Percentiles rank a stretch among this genome's conserved stretches.
Conservation (phyloP, 768 basidiomycete genomes). For the Mycena crocata region DNA sequence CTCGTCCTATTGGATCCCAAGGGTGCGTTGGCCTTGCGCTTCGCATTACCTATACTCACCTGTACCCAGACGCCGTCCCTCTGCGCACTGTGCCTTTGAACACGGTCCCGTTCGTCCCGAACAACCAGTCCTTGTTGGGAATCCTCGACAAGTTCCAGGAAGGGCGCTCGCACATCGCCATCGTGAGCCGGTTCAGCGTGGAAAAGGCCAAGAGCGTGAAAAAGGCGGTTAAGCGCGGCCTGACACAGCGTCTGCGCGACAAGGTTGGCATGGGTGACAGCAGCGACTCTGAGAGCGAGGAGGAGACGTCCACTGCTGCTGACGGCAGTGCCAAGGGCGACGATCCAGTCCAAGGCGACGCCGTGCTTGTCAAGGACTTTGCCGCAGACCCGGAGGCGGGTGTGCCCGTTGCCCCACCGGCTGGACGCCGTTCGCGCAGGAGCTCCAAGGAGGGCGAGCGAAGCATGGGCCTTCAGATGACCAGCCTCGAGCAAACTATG, state of each 20-base stretch:
- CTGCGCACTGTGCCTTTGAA: conserved; percentile 86
- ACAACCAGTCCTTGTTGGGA: conserved; percentile 86
- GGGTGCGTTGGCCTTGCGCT: conserved; percentile 50
- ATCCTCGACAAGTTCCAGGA: conserved; percentile 93
- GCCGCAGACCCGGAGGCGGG: conserved; percentile 35
- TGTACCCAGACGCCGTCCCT: conserved; percentile 75
- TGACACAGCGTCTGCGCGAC: conserved; percentile 82
- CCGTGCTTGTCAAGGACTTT: conserved; percentile 42
- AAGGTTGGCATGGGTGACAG: conserved; percentile 81
- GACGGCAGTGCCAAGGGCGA: conserved; percentile 19
- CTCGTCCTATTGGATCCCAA: conserved; percentile 90
- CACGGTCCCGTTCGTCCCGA: conserved; percentile 87
- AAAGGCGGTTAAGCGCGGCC: conserved; percentile 82
- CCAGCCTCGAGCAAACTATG: conserved; percentile 67
- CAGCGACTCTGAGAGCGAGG: conserved; percentile 32
- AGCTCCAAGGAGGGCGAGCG: conserved; percentile 20
- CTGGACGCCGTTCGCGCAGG: conserved; percentile 3
- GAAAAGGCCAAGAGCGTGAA: conserved; percentile 84
- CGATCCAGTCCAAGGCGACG: conserved; percentile 33
- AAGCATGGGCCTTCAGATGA: conserved; percentile 36
- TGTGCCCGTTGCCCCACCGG: conserved; percentile 2
- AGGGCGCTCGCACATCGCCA: conserved; percentile 93
- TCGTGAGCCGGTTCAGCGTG: conserved; percentile 82
- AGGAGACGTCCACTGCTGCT: conserved; percentile 10
- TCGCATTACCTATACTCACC: neutral